A percentile compares a stretch with the other conserved stretches of the same genome.
phyloP scores from a whole-genome alignment of 768 basidiomycete species.

The Leccinellum luteum region DNA sequence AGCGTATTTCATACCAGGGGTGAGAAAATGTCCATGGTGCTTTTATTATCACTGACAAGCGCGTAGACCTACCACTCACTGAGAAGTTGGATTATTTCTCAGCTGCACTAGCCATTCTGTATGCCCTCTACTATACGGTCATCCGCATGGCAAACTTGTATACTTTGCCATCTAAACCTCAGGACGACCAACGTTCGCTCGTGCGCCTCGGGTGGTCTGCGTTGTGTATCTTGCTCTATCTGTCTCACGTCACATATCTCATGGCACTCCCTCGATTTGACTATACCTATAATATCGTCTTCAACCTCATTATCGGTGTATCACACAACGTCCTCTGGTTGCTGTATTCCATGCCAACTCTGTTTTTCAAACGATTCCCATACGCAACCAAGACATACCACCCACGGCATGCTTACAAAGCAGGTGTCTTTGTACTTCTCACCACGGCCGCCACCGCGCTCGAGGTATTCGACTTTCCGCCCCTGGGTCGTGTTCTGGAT shows the following conservation, averaged over 20 bases:
- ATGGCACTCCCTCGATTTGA: constrained; percentile 76
- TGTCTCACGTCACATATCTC: constrained; percentile 78
- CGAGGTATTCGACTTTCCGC: constrained; percentile 91
- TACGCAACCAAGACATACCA: constrained; percentile 53
- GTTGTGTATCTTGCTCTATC: constrained; percentile 53
- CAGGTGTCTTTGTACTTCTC: constrained; percentile 59
- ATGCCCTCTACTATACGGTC: constrained; percentile 73
- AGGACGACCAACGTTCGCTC: constrained; percentile 14
- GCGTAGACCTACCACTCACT: constrained; percentile 72
- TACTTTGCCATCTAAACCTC: constrained; percentile 34
- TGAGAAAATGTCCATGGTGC: constrained; percentile 32
- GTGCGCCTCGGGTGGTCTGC: constrained; percentile 42
- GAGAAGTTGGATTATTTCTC: constrained; percentile 96
- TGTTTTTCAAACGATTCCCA: constrained; percentile 54
- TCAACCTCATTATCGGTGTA: constrained; percentile 76
- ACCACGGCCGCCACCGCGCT: constrained; percentile 75
- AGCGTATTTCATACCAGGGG: constrained; percentile 91
- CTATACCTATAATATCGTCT: constrained; percentile 90
- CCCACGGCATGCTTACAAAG: constrained; percentile 51
- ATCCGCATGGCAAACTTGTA: constrained; percentile 80
- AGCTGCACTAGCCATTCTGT: constrained; percentile 81
- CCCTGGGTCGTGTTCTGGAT: constrained; percentile 71
- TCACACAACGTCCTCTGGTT: constrained; percentile 83
- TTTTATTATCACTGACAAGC: constrained; percentile 6
- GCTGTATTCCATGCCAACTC: constrained; percentile 56